phyloP scores from a whole-genome alignment of 2,329 filamentous ascomycete genomes.

The Sclerotinia borealis region DNA sequence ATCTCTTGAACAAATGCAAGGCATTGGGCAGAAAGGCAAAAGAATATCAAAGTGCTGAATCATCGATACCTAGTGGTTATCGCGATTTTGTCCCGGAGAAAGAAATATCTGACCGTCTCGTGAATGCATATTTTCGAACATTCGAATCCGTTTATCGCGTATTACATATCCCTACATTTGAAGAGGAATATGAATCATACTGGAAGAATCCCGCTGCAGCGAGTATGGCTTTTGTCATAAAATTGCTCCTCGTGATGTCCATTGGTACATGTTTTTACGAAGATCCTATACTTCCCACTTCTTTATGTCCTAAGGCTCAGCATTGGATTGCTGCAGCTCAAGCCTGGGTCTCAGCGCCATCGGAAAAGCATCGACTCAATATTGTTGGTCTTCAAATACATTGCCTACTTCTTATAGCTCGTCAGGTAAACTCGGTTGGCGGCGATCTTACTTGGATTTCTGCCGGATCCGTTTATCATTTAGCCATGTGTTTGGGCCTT shows the following conservation, averaged over 20 bases:
- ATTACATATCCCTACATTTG: slow-evolving; percentile 40
- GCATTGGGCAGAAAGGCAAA: slow-evolving; percentile 15
- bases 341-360: slow-evolving; percentile 20
- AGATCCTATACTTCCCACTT: neutral
- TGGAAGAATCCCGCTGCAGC: slow-evolving; percentile 31
- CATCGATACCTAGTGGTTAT: slow-evolving; percentile 1
- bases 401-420: slow-evolving; percentile 45
- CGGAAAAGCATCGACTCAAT: slow-evolving; percentile 44
- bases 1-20: slow-evolving; percentile 17
- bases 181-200: slow-evolving; percentile 37
- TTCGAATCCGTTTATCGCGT: slow-evolving; percentile 41
- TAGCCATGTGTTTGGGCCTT: slow-evolving; percentile 51
- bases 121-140: slow-evolving; percentile 37
- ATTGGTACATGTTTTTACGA: slow-evolving; percentile 20
- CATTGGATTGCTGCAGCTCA: slow-evolving; percentile 20
- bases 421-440: slow-evolving; percentile 41
- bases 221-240: slow-evolving; percentile 14
- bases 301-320: slow-evolving; percentile 10
- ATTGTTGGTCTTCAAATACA: slow-evolving; percentile 45
- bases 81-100: slow-evolving; percentile 14
- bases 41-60: neutral
- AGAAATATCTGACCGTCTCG: slow-evolving; percentile 31
- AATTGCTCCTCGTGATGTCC: slow-evolving; percentile 15
- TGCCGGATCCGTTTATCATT: slow-evolving; percentile 43
- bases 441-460: slow-evolving; percentile 48